These are phyloP conservation scores for Kurtzmaniella quercitrusa DNA, from an alignment of 1,139 yeast genomes.

Conservation along the genomic window DNA sequence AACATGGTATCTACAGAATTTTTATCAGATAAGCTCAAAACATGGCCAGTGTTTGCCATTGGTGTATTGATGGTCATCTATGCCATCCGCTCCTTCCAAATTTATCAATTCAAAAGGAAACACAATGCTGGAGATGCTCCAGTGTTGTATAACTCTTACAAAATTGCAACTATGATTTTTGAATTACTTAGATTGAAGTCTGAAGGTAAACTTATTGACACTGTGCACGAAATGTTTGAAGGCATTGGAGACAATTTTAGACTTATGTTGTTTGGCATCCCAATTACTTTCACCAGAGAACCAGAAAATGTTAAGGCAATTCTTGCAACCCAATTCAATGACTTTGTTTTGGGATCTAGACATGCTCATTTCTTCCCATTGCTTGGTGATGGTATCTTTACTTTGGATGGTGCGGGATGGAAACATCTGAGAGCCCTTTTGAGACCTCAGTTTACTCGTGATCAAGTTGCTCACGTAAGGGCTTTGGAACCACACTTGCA, in stretches of 20 bases:
- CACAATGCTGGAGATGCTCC: slow-evolving; percentile 1
- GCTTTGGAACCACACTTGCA: slow-evolving; percentile 44
- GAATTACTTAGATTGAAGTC: slow-evolving; percentile 14
- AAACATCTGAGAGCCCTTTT: slow-evolving; percentile 51
- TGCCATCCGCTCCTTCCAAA: slow-evolving; percentile 1
- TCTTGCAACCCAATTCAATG: slow-evolving; percentile 40
- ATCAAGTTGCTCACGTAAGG: slow-evolving; percentile 44
- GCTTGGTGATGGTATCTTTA: slow-evolving; percentile 56
- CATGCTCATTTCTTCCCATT: slow-evolving; percentile 34
- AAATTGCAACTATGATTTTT: slow-evolving; percentile 8
- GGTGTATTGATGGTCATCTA: background rate
- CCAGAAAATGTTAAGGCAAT: slow-evolving; percentile 33
- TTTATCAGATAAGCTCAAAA: background rate
- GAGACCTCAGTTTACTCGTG: slow-evolving; percentile 52
- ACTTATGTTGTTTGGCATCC: slow-evolving; percentile 16
- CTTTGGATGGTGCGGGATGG: slow-evolving; percentile 54
- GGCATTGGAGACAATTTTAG: slow-evolving; percentile 12
- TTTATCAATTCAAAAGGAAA: slow-evolving; percentile 2
- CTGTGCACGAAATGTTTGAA: slow-evolving; percentile 13
- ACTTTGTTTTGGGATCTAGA: slow-evolving; percentile 47
- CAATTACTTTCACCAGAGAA: slow-evolving; percentile 18
- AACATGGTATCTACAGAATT: background rate
- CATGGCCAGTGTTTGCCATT: slow-evolving; percentile 4
- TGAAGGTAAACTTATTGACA: slow-evolving; percentile 23
- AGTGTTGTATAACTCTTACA: background rate